Evolutionary conservation across 2,329 filamentous ascomycete genomes (phyloP), one percentile per base, ranked within the genome.

Genomic region (Paracamarosporium sp.): DNA sequence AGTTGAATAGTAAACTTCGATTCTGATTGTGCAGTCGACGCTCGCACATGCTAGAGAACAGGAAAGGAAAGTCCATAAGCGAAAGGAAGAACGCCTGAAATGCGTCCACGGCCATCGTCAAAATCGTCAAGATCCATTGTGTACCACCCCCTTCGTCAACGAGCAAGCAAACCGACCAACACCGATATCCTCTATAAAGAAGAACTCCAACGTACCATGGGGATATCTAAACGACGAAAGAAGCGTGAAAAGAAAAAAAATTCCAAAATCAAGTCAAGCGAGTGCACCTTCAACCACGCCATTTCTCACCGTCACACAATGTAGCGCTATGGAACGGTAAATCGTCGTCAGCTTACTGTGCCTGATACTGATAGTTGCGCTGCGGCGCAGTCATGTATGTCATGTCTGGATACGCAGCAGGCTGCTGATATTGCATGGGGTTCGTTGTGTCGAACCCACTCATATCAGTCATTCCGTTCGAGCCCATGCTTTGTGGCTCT

Each of bases 291-390:
- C 43, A 31, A 36, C 38, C 36, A 12, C 27, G 22, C 17, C 20
- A 12, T 52, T 28, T 17, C 47, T 33, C 45, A 41, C 41, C 11
- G 48, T 50, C 41, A 33, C 30, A 41, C 54, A 40, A 52, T 9
- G 45, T 30, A 22, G n/a, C 50, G 40, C 50, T 36, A 43, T 36
- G 48, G 27, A 9, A 36, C 5, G 8, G 20, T 22, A n/a, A n/a
- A 17, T 17, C 33, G 28, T 40, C 50, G 52, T 56, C 15, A 31
- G 9, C 50, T 61, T 64, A 69, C 59, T 69, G 63, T 15, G 64
- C 61, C 38, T 70, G 69, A 48, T 70, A 76, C 38, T 67, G 69
- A 44, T 76, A 75, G 40, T 67, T 71, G 36, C 74, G 71, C 57
- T 65, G 66, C 43, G 71, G 69, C 20, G 66, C 57, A 13, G 63